Percentiles rank a stretch among this genome's conserved stretches.
These are phyloP conservation scores for Aspergillus sclerotiicarbonarius DNA, from an alignment of 495 filamentous ascomycete genomes.

Conservation along the genomic window DNA sequence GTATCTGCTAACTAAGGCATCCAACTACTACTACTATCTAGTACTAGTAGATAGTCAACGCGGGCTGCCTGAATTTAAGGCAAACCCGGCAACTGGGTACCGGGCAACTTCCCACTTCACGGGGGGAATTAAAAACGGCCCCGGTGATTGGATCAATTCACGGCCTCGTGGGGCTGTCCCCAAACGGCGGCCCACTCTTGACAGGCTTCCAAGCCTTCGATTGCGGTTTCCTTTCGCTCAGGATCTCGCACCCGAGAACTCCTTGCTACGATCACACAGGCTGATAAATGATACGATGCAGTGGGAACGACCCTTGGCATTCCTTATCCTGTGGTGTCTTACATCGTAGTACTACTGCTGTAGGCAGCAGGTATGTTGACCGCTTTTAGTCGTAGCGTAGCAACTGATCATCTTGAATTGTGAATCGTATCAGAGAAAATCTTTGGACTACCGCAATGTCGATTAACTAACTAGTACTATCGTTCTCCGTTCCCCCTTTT, in stretches of 20 bases:
- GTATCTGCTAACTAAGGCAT: neutral
- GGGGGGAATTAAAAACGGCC: neutral
- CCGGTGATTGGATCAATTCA: slow-evolving; percentile 13
- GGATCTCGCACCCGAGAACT: slow-evolving; percentile 29
- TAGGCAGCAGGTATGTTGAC: neutral
- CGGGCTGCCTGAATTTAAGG: too few relatives aligned
- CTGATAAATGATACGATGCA: neutral
- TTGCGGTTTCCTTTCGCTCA: slow-evolving; percentile 16
- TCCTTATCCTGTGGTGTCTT: neutral
- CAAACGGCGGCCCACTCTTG: slow-evolving; percentile 28
- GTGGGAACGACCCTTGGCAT: neutral
- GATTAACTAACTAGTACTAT: too few relatives aligned
- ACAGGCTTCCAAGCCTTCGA: slow-evolving; percentile 27
- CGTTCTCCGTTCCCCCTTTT: too few relatives aligned
- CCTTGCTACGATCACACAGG: slow-evolving; percentile 24
- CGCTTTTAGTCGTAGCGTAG: too few relatives aligned
- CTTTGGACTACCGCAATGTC: too few relatives aligned
- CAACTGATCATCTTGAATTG: too few relatives aligned
- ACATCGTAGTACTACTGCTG: too few relatives aligned
- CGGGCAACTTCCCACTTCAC: neutral
- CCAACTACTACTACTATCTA: neutral
- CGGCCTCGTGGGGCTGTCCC: slow-evolving; percentile 17
- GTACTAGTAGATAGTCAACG: neutral
- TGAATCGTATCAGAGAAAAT: too few relatives aligned
- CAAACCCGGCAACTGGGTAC: neutral